Base-by-base conservation (phyloP, 768 basidiomycete species). In the Termitomyces sp. region DNA sequence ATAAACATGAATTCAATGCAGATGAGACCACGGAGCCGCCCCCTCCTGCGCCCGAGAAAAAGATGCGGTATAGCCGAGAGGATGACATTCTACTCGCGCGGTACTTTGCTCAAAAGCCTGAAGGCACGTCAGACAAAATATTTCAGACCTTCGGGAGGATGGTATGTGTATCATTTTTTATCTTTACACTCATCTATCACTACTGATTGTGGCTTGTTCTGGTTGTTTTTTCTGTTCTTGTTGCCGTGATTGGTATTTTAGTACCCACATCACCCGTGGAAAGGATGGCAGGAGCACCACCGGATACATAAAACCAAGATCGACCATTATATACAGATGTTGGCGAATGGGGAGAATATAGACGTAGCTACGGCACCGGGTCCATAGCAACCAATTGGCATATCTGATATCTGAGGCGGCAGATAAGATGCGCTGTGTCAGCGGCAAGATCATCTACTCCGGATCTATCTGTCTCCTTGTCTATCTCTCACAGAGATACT, bases 251-350 rank as follows among this genome's bases (percentile, higher is more conserved):
- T 7, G 18, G 44, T 42, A 52, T 57, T 63, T 18, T 67, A 94
- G 92, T 82, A 93, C 72, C 85, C 91, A 2, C 90, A 93, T 70
- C 92, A 94, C 76, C 92, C 92, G 3, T 94, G 92, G 92, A 94
- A 94, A 71, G 92, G 92, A 15, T 94, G 92, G 92, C 92, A 94
- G 72, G 92, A 94, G 68, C 92, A 94, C 70, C 88, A 93, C 70
- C 84, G 92, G 46, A 92, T 93, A 67, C 92, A 94, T 71, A 94
- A 93, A 69, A 80, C 85, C 13, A 92, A 91, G 69, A 92, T 94
- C 63, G 92, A 93, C 67, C 87, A 92, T 73, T 81, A 91, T 44
- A 88, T 91, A 46, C 77, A 85, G 61, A 79, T 81, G 65, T 70
- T 94, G 20, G 69, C 69, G 12, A 78, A 79, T 35, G 91, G 90